These are phyloP conservation scores for Biscutella laevigata DNA, from an alignment of 441 rosid genomes.

Conservation along the genomic window DNA sequence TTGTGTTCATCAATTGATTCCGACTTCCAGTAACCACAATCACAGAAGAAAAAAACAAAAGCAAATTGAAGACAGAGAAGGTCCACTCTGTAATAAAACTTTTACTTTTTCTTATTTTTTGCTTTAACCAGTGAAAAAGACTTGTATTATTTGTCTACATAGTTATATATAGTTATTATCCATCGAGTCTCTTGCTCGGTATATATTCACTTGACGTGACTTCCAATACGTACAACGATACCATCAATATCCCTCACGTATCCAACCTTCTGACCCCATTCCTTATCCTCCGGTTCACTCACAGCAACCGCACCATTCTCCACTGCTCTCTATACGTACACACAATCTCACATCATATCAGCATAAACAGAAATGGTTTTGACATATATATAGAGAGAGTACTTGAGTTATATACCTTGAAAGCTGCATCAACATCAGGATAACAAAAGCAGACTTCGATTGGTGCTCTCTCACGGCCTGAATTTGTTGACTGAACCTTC, in stretches of 20 bases:
- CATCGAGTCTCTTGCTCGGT: slow-evolving; percentile 6
- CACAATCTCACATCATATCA: slow-evolving; percentile 1
- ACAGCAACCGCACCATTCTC: slow-evolving; percentile 65
- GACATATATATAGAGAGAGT: neutral
- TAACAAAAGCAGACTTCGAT: slow-evolving; percentile 69
- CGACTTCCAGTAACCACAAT: too few relatives aligned
- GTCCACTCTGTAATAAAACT: too few relatives aligned
- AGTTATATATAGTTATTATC: neutral
- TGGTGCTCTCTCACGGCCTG: slow-evolving; percentile 32
- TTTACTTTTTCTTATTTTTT: neutral
- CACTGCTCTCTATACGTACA: slow-evolving; percentile 57
- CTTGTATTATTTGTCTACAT: slow-evolving; percentile 7
- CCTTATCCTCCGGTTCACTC: slow-evolving; percentile 69
- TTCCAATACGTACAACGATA: slow-evolving; percentile 55
- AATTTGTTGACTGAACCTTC: slow-evolving; percentile 31
- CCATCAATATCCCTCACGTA: slow-evolving; percentile 79
- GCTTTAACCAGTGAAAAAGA: neutral
- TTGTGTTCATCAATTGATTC: too few relatives aligned
- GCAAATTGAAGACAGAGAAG: too few relatives aligned
- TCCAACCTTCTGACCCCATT: slow-evolving; percentile 88
- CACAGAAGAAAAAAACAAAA: too few relatives aligned
- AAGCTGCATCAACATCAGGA: slow-evolving; percentile 66
- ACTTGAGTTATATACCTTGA: slow-evolving; percentile 37
- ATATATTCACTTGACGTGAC: slow-evolving; percentile 44
- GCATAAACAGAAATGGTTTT: neutral